Evolutionary conservation across 1,284 basidiomycete species (phyloP).

Genomic region (Macrocystidia cucumis): DNA sequence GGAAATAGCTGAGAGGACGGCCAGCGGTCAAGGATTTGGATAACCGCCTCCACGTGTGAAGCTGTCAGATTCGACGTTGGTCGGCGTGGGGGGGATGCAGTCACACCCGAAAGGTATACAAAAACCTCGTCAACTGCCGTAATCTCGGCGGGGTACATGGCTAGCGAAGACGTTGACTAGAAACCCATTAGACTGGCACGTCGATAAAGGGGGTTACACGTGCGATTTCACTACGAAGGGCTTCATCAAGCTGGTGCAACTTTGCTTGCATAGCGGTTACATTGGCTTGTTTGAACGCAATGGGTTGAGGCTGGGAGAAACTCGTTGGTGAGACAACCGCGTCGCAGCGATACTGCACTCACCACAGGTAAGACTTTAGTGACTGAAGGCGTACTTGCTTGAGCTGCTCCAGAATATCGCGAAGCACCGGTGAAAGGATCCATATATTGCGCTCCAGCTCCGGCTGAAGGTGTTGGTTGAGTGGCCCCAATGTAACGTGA

Average conservation of each 20-base stretch:
- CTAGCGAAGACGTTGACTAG: conserved; percentile 60
- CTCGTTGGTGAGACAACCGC: conserved; percentile 3
- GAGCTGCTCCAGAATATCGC: conserved; percentile 39
- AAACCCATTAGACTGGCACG: conserved; percentile 5
- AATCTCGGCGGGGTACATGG: conserved; percentile 65
- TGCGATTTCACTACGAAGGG: conserved; percentile 61
- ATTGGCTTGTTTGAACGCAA: conserved; percentile 86
- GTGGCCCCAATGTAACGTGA: conserved; percentile 44
- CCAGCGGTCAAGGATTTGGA: conserved; percentile 73
- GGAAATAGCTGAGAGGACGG: conserved; percentile 79
- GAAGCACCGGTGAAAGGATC: conserved; percentile 74
- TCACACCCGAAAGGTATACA: conserved; percentile 48
- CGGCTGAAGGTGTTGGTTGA: conserved; percentile 12
- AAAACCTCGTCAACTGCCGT: conserved; percentile 60
- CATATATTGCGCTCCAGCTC: conserved; percentile 20
- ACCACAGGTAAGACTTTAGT: conserved; percentile 55
- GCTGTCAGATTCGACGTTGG: conserved; percentile 28
- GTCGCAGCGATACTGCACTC: conserved; percentile 15
- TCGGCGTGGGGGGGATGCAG: conserved; percentile 27
- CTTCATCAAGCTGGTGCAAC: conserved; percentile 75
- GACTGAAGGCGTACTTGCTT: conserved; percentile 17
- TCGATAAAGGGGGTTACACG: conserved; percentile 15
- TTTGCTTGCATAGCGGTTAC: conserved; percentile 83
- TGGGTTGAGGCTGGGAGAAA: conserved; percentile 36
- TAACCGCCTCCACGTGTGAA: conserved; percentile 55